Evolutionary conservation across 768 basidiomycete genomes (phyloP).

Genomic region (Lentinula boryana): DNA sequence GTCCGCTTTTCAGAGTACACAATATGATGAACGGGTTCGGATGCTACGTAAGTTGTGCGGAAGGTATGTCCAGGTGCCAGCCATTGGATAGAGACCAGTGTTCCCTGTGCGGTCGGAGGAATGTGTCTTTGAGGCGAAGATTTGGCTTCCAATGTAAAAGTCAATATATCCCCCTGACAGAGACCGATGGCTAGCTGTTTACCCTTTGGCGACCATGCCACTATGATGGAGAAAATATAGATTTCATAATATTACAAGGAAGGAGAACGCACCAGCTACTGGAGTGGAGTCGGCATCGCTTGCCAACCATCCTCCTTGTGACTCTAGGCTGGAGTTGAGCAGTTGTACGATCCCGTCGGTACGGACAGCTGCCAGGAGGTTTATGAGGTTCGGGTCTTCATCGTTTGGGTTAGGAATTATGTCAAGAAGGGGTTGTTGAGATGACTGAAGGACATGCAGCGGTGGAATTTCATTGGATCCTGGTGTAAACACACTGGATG

Average conservation of each 20-base stretch:
- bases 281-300: conserved; percentile 44
- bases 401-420: conserved; percentile 60
- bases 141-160: conserved; percentile 54
- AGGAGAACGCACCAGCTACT: conserved; percentile 46
- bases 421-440: conserved; percentile 41
- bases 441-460: conserved; percentile 41
- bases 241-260: background rate
- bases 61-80: conserved; percentile 64
- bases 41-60: conserved; percentile 49
- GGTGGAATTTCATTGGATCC: conserved; percentile 39
- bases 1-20: conserved; percentile 37
- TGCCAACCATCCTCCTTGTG: conserved; percentile 50
- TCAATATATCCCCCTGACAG: conserved; percentile 62
- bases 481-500: conserved; percentile 40
- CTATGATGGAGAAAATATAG: conserved; percentile 28
- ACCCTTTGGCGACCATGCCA: conserved; percentile 83
- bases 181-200: conserved; percentile 78
- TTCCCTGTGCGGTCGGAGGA: conserved; percentile 46
- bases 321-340: conserved; percentile 49
- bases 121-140: conserved; percentile 52
- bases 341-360: conserved; percentile 49
- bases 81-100: conserved; percentile 57
- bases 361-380: conserved; percentile 54
- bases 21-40: conserved; percentile 36
- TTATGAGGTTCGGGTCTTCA: conserved; percentile 39